These are phyloP conservation scores for Pseudogymnoascus sp. DNA, from an alignment of 2,329 filamentous ascomycete species.

Conservation along the genomic window DNA sequence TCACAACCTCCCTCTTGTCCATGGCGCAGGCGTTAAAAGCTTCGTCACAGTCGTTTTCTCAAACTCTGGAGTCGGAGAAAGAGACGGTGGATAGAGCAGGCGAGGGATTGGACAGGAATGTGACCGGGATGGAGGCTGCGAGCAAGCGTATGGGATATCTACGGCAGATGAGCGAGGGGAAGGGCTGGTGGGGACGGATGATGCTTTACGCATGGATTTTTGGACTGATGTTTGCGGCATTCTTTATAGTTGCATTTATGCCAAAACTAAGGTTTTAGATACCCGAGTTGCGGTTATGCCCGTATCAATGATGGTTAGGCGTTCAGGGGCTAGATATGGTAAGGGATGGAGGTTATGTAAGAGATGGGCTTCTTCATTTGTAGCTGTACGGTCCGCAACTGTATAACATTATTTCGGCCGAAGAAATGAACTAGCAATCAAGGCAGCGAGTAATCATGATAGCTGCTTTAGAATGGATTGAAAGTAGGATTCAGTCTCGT, in stretches of 20 bases:
- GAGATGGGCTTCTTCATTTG: background rate
- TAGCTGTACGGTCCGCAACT: background rate
- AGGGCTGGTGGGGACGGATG: slow-evolving; percentile 78
- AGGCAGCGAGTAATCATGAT: background rate
- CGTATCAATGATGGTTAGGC: slow-evolving; percentile 1
- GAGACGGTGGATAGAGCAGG: slow-evolving; percentile 63
- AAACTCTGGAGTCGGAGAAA: slow-evolving; percentile 63
- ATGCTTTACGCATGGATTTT: slow-evolving; percentile 79
- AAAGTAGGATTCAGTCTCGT: background rate
- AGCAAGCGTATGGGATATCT: slow-evolving; percentile 69
- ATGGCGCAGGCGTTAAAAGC: slow-evolving; percentile 73
- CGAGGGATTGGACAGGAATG: slow-evolving; percentile 69
- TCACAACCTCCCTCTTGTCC: slow-evolving; percentile 72
- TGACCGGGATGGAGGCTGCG: slow-evolving; percentile 66
- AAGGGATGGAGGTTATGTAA: slow-evolving; percentile 10
- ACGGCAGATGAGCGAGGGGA: slow-evolving; percentile 74
- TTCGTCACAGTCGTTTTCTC: slow-evolving; percentile 63
- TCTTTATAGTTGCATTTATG: slow-evolving; percentile 74
- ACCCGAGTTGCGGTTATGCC: background rate
- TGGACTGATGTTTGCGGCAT: slow-evolving; percentile 66
- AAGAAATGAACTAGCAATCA: background rate
- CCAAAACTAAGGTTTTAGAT: slow-evolving; percentile 79
- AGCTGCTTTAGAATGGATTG: background rate
- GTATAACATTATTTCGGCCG: background rate
- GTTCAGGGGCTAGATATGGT: slow-evolving; percentile 4